Evolutionary conservation across 2,329 filamentous ascomycete genomes (phyloP).

Genomic region (Colletotrichum viniferum): DNA sequence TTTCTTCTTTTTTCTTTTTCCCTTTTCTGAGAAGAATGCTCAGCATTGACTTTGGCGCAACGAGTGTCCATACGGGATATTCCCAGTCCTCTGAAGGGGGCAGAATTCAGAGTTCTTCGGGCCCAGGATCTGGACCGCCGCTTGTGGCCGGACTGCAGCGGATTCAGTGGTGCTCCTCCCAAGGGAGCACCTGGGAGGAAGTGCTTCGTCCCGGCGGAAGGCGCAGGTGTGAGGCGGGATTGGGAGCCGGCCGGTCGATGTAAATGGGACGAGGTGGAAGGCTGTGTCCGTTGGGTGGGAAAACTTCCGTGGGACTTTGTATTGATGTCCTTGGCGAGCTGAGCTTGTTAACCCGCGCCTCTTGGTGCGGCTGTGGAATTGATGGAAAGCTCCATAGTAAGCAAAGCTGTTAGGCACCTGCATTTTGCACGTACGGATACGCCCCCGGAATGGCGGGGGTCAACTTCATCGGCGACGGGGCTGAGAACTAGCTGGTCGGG

Average conservation of each 20-base stretch:
- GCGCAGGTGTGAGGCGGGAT: neutral
- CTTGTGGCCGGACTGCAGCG: neutral
- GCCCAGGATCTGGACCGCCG: neutral
- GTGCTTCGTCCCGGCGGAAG: neutral
- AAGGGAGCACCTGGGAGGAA: neutral
- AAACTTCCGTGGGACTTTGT: neutral
- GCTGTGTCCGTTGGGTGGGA: neutral
- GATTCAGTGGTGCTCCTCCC: neutral
- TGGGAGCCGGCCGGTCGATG: neutral
- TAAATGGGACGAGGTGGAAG: neutral
- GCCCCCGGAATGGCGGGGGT: neutral
- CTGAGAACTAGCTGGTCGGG: neutral
- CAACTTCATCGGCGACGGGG: neutral
- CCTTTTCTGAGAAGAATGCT: neutral
- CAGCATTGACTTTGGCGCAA: neutral
- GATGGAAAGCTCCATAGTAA: neutral
- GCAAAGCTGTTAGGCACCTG: neutral
- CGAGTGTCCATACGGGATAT: fast-evolving
- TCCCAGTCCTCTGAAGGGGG: fast-evolving
- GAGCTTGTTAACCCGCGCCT: neutral
- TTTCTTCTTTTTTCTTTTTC: neutral
- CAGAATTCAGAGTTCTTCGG: neutral
- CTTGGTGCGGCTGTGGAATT: neutral
- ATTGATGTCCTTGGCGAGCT: neutral
- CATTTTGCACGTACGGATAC: neutral